phyloP scores from a whole-genome alignment of 1,284 basidiomycete genomes.

The Sporisorium graminicola region DNA sequence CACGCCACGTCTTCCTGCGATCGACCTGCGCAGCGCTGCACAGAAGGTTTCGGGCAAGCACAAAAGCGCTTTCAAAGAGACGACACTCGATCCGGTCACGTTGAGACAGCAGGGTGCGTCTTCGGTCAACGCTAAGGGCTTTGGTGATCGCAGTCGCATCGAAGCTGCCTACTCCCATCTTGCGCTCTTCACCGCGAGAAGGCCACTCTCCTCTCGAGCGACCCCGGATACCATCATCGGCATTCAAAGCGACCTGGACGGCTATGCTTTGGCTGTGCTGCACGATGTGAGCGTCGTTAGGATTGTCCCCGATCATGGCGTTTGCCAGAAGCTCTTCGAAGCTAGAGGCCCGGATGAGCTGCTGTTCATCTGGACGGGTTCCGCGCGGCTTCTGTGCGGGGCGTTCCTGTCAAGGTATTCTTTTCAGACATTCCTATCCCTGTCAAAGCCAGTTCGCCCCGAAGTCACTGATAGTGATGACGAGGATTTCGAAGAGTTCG shows the following conservation, averaged over 20 bases:
- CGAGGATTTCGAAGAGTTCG: too few relatives aligned
- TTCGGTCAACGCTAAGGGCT: background rate
- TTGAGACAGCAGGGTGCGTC: constrained; percentile 14
- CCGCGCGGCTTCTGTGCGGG: background rate
- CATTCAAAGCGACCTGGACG: constrained; percentile 13
- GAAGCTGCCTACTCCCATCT: constrained; percentile 37
- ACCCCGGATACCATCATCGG: background rate
- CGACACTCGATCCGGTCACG: constrained; percentile 12
- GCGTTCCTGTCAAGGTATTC: too few relatives aligned
- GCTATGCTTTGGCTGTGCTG: constrained; percentile 5
- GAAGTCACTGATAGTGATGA: background rate
- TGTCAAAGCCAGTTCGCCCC: background rate
- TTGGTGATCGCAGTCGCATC: background rate
- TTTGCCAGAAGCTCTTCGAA: background rate
- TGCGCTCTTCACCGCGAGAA: constrained; percentile 13
- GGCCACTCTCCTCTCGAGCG: background rate
- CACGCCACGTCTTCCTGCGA: constrained; percentile 13
- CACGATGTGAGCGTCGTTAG: background rate
- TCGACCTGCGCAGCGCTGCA: background rate
- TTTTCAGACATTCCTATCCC: background rate
- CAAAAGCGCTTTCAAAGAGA: background rate
- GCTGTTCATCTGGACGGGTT: background rate
- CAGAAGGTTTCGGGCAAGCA: background rate
- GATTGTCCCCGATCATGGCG: background rate
- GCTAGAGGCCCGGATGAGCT: background rate